A percentile compares a stretch with the other conserved stretches of the same genome.
phyloP scores from a whole-genome alignment of 1,284 basidiomycete species.

The Sanghuangporus sanghuang region DNA sequence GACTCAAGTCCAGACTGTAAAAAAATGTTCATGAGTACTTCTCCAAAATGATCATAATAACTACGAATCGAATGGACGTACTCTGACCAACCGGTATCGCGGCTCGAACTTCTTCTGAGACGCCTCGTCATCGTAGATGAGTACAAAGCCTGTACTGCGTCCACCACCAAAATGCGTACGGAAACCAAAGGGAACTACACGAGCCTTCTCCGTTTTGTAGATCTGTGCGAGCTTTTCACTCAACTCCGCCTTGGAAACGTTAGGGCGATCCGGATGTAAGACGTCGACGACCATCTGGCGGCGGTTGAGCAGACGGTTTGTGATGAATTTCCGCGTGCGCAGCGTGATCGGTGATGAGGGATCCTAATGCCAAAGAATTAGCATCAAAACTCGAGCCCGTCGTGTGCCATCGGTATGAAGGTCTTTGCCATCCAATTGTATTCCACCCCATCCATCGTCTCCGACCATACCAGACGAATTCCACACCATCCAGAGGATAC shows the following conservation, averaged over 20 bases:
- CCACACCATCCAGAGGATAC: neutral
- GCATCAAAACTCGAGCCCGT: neutral
- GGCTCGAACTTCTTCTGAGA: conserved; percentile 98
- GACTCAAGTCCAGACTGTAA: conserved; percentile 72
- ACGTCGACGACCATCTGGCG: conserved; percentile 92
- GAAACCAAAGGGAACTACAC: conserved; percentile 78
- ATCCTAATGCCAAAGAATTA: conserved; percentile 36
- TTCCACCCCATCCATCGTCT: neutral
- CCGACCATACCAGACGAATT: neutral
- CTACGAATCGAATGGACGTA: conserved; percentile 41
- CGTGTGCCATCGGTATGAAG: neutral
- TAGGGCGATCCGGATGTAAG: conserved; percentile 93
- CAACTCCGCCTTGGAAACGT: conserved; percentile 92
- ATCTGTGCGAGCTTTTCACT: conserved; percentile 85
- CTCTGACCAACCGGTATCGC: conserved; percentile 91
- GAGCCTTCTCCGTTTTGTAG: conserved; percentile 76
- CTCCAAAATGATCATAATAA: neutral
- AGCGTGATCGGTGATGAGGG: conserved; percentile 90
- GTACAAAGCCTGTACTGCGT: conserved; percentile 92
- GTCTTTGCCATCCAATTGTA: neutral
- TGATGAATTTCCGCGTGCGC: conserved; percentile 99
- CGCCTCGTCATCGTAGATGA: conserved; percentile 97
- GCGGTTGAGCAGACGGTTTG: conserved; percentile 95
- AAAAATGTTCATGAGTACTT: neutral
- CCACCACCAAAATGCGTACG: conserved; percentile 98